phyloP scores from a whole-genome alignment of 2,329 filamentous ascomycete species.

The Macroventuria anomochaeta region DNA sequence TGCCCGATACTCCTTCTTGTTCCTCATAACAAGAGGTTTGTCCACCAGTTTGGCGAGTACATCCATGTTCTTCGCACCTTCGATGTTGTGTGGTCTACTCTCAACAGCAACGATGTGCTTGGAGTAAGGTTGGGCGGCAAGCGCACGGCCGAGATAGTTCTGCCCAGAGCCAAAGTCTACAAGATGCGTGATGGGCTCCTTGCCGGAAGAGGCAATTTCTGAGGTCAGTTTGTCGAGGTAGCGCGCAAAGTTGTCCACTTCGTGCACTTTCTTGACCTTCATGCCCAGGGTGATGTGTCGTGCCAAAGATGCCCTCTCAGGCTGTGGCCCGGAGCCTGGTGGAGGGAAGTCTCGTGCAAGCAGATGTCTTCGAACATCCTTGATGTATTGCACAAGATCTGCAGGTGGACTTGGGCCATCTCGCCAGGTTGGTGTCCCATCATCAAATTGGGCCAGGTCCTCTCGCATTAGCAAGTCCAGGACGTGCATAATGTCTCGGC shows the following conservation, averaged over 20 bases:
- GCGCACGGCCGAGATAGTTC: conserved; percentile 88
- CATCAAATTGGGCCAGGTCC: conserved; percentile 61
- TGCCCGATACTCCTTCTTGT: conserved; percentile 78
- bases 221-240: conserved; percentile 75
- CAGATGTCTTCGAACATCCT: conserved; percentile 71
- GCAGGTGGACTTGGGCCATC: conserved; percentile 54
- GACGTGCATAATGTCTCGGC: conserved; percentile 74
- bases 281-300: conserved; percentile 83
- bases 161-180: conserved; percentile 97
- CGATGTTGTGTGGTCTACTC: conserved; percentile 83
- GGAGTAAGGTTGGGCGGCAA: conserved; percentile 86
- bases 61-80: conserved; percentile 83
- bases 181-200: conserved; percentile 73
- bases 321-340: conserved; percentile 26
- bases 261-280: conserved; percentile 94
- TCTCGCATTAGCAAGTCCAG: conserved; percentile 82
- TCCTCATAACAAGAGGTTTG: conserved; percentile 75
- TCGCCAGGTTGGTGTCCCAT: conserved; percentile 48
- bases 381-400: conserved; percentile 74
- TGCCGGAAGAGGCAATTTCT: conserved; percentile 52
- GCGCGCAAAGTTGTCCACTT: conserved; percentile 87
- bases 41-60: conserved; percentile 78
- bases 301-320: conserved; percentile 65
- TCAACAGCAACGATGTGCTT: conserved; percentile 90
- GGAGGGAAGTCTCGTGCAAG: conserved; percentile 66